phyloP scores from a whole-genome alignment of 306 rosid genomes.

The Arachis stenosperma region DNA sequence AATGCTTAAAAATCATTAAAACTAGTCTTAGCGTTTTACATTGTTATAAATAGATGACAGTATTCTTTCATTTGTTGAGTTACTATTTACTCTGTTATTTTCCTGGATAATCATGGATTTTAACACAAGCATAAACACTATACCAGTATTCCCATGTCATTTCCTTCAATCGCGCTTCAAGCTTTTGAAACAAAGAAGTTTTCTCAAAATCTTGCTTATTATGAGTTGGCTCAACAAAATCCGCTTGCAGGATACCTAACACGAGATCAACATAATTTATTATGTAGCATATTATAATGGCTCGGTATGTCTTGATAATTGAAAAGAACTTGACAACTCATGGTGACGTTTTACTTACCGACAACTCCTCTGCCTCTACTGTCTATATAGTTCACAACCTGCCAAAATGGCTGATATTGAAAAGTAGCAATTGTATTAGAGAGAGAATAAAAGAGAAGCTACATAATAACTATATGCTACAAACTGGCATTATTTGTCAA shows the following conservation, averaged over 20 bases:
- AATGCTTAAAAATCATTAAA: neutral
- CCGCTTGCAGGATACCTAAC: constrained; percentile 84
- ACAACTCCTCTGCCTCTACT: constrained; percentile 89
- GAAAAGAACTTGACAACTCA: constrained; percentile 5
- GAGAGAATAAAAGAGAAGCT: neutral
- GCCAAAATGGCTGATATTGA: constrained; percentile 86
- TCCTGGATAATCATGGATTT: too few relatives aligned
- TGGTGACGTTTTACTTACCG: constrained; percentile 57
- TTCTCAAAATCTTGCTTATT: constrained; percentile 96
- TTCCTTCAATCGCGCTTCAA: constrained; percentile 79
- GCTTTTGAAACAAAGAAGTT: constrained; percentile 86
- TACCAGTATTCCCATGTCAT: constrained; percentile 97
- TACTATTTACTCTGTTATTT: too few relatives aligned
- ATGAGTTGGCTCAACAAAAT: constrained; percentile 88
- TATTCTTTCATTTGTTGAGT: too few relatives aligned
- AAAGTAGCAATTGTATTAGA: constrained; percentile 25
- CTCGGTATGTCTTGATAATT: constrained; percentile 20
- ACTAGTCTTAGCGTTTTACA: too few relatives aligned
- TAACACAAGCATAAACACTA: constrained; percentile 29
- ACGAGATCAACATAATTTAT: constrained; percentile 24
- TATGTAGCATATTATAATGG: constrained; percentile 4
- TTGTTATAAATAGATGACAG: too few relatives aligned
- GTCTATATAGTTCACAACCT: constrained; percentile 66
- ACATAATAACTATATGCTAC: neutral
- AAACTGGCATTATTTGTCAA: neutral